Conservation (phyloP, 768 basidiomycete species). For the Chalciporus pseudorubinellus region DNA sequence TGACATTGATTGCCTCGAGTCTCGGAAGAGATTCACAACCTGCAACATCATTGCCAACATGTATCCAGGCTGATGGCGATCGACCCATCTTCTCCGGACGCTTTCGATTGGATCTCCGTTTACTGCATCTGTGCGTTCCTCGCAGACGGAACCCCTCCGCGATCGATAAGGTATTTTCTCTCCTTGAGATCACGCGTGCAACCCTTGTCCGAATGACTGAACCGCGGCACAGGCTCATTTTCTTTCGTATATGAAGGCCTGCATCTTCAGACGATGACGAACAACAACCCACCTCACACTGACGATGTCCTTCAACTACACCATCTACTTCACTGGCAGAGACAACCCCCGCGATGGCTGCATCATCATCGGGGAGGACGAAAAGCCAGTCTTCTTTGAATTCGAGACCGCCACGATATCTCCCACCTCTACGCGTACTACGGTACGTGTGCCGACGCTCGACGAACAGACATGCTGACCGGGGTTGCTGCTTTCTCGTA, state of each 20-base stretch:
- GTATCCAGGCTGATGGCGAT: slow-evolving; percentile 7
- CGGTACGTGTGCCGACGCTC: slow-evolving; percentile 22
- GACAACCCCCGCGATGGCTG: slow-evolving; percentile 65
- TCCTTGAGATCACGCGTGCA: slow-evolving; percentile 52
- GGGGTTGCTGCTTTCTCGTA: slow-evolving; percentile 29
- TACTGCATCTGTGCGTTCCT: slow-evolving; percentile 13
- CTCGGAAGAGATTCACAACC: slow-evolving; percentile 11
- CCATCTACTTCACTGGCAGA: slow-evolving; percentile 67
- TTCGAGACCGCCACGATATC: slow-evolving; percentile 53
- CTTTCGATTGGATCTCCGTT: slow-evolving; percentile 18
- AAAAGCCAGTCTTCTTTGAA: slow-evolving; percentile 56
- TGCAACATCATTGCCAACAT: too few relatives aligned
- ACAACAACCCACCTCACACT: slow-evolving; percentile 9
- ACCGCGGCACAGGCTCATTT: slow-evolving; percentile 15
- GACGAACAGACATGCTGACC: slow-evolving; percentile 34
- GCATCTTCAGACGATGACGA: neutral
- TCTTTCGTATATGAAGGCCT: slow-evolving; percentile 31
- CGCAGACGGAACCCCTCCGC: slow-evolving; percentile 46
- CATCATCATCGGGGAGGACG: slow-evolving; percentile 65
- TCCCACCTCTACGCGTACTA: slow-evolving; percentile 26
- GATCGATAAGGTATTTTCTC: slow-evolving; percentile 46
- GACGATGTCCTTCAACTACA: slow-evolving; percentile 46
- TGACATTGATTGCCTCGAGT: slow-evolving; percentile 20
- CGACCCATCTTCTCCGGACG: slow-evolving; percentile 14
- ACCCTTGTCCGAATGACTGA: slow-evolving; percentile 29